A percentile compares a stretch with the other conserved stretches of the same genome.
phyloP scores from a whole-genome alignment of 176 grass and related monocot species.

The Panicum miliaceum region DNA sequence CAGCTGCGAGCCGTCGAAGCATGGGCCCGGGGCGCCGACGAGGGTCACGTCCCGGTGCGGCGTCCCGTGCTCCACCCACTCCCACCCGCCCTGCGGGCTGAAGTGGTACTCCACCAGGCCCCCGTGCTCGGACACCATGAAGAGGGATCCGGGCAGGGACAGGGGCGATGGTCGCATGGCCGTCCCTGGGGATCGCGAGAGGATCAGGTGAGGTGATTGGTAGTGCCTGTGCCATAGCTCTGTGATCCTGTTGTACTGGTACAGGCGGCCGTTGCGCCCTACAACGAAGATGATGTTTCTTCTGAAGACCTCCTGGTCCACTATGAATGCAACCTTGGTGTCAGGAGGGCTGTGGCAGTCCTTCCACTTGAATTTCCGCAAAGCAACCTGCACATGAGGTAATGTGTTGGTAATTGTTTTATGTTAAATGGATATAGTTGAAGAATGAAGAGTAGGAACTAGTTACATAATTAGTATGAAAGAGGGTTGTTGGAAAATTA shows the following conservation, averaged over 20 bases:
- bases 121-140: slow-evolving; percentile 87
- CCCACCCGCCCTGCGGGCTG: slow-evolving; percentile 74
- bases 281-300: slow-evolving; percentile 82
- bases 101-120: slow-evolving; percentile 90
- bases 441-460: background rate
- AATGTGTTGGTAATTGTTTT: background rate
- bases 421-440: background rate
- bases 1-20: slow-evolving; percentile 72
- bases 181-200: slow-evolving; percentile 75
- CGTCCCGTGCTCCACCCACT: slow-evolving; percentile 96
- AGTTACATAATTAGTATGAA: background rate
- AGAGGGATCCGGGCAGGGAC: slow-evolving; percentile 74
- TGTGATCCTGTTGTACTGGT: slow-evolving; percentile 96
- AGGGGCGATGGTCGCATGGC: slow-evolving; percentile 67
- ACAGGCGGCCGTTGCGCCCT: slow-evolving; percentile 65
- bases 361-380: slow-evolving; percentile 92
- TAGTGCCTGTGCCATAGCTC: slow-evolving; percentile 91
- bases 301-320: slow-evolving; percentile 88
- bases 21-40: slow-evolving; percentile 77
- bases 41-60: slow-evolving; percentile 67
- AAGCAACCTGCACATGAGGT: slow-evolving; percentile 57
- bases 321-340: slow-evolving; percentile 84
- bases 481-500: background rate
- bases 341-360: slow-evolving; percentile 81
- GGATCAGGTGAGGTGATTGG: slow-evolving; percentile 90